Evolutionary conservation across 441 rosid species (phyloP).

Genomic region (Capsella rubella): DNA sequence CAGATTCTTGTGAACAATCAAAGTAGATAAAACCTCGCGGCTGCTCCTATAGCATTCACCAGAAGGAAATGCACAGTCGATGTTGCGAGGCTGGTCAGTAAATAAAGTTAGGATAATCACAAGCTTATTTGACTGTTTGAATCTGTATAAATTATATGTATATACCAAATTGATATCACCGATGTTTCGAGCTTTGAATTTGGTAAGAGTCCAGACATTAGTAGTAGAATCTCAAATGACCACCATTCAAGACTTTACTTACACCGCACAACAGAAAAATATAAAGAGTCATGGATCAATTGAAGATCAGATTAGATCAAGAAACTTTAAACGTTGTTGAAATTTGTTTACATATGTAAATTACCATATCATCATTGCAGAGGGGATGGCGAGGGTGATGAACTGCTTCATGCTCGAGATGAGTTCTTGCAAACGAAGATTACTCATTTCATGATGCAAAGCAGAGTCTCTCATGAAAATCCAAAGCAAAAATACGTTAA

Average conservation of each 20-base stretch:
- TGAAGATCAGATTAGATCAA: background rate
- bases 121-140: background rate
- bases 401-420: conserved; percentile 49
- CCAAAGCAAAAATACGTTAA: conserved; percentile 53
- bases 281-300: background rate
- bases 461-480: conserved; percentile 51
- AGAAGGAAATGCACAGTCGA: conserved; percentile 49
- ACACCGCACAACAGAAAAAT: background rate
- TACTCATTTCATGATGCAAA: conserved; percentile 45
- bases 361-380: conserved; percentile 72
- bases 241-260: conserved; percentile 66
- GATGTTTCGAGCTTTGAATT: conserved; percentile 70
- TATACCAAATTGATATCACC: conserved; percentile 64
- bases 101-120: background rate
- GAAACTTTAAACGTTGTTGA: background rate
- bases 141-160: background rate
- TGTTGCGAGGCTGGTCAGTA: conserved; percentile 53
- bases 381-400: conserved; percentile 52
- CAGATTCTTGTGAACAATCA: background rate
- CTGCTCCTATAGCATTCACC: conserved; percentile 57
- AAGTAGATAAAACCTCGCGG: conserved; percentile 55
- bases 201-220: conserved; percentile 60
- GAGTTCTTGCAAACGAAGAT: conserved; percentile 38
- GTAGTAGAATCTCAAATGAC: conserved; percentile 59
- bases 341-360: background rate